Conservation (phyloP, 345 rosid species). For the Microthlaspi erraticum region DNA sequence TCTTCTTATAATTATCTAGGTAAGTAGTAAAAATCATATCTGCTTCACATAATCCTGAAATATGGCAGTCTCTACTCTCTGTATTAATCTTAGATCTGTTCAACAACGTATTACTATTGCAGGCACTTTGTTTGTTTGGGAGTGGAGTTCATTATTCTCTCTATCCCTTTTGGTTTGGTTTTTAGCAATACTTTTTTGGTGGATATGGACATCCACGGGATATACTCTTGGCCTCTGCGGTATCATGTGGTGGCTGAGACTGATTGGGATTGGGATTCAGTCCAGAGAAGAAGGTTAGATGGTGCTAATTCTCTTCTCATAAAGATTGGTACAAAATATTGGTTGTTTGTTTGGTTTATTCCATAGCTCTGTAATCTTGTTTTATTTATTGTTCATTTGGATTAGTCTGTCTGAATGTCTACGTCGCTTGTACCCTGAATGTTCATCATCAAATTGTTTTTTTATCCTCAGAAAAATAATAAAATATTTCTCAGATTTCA, state of each 20-base stretch:
- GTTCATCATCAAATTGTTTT: constrained; percentile 4
- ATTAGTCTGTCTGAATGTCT: constrained; percentile 11
- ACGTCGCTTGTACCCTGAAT: not conserved
- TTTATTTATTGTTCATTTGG: constrained; percentile 14
- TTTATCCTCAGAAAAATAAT: not conserved
- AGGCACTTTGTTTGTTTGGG: constrained; percentile 42
- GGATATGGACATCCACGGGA: constrained; percentile 27
- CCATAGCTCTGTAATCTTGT: constrained; percentile 18
- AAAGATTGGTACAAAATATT: constrained; percentile 30
- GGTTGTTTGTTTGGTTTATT: constrained; percentile 15
- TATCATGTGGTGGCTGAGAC: constrained; percentile 39
- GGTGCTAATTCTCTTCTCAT: constrained; percentile 38
- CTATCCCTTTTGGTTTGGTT: constrained; percentile 26
- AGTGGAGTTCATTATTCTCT: constrained; percentile 29
- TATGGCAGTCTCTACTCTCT: not conserved
- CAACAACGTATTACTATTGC: constrained; percentile 26
- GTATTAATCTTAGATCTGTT: not conserved
- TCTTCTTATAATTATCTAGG: constrained; percentile 35
- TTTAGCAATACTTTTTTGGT: constrained; percentile 3
- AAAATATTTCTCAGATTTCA: not conserved
- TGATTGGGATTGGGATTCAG: constrained; percentile 36
- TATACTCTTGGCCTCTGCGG: constrained; percentile 43
- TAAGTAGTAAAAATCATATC: constrained; percentile 25
- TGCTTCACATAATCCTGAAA: constrained; percentile 9
- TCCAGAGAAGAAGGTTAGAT: constrained; percentile 38